Evolutionary conservation across 306 rosid genomes (phyloP).

Genomic region (Castanea crenata): DNA sequence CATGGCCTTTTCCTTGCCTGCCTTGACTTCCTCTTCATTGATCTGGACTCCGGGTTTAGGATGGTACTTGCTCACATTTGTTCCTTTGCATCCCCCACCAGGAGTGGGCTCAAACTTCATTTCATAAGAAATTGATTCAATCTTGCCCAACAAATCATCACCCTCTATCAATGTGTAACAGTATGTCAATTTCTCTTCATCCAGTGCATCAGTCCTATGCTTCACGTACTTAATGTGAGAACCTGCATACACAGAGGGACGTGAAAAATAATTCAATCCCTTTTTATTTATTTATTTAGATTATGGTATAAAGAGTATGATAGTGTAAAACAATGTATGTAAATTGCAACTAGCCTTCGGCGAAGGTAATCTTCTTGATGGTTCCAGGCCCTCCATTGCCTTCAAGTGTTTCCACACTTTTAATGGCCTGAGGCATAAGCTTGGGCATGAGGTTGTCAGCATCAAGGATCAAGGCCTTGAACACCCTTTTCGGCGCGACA

Average conservation of each 20-base stretch:
- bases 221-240: conserved; percentile 25
- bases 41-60: conserved; percentile 37
- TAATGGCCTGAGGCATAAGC: conserved; percentile 46
- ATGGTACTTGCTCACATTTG: conserved; percentile 25
- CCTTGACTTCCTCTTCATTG: conserved; percentile 42
- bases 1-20: conserved; percentile 18
- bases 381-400: conserved; percentile 75
- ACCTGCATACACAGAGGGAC: conserved; percentile 19
- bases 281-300: not conserved
- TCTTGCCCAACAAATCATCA: conserved; percentile 18
- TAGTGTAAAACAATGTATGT: not conserved
- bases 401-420: conserved; percentile 42
- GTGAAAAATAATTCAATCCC: not conserved
- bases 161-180: conserved; percentile 30
- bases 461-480: conserved; percentile 70
- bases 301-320: not conserved
- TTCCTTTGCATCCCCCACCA: conserved; percentile 30
- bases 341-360: conserved; percentile 37
- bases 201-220: conserved; percentile 37
- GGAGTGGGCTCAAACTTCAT: conserved; percentile 27
- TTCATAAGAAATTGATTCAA: conserved; percentile 33
- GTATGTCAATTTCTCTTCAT: conserved; percentile 32
- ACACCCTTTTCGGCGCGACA: conserved; percentile 39
- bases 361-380: conserved; percentile 52
- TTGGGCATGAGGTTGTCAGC: conserved; percentile 54